Conservation (phyloP, 176 grass and related monocot genomes). For the Panicum miliaceum region DNA sequence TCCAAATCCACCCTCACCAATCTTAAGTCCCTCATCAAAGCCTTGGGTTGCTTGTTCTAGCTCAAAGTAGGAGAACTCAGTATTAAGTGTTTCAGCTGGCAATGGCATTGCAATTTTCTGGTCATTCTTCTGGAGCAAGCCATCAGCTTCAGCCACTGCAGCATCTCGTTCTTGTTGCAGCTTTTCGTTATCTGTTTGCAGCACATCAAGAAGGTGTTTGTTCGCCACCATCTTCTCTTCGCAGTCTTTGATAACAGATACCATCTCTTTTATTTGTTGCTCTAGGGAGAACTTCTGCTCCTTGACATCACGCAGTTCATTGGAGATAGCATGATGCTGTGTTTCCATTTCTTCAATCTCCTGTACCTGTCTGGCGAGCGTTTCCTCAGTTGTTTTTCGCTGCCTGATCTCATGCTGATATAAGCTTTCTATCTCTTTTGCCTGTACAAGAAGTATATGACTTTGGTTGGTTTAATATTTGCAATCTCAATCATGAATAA, state of each 20-base stretch:
- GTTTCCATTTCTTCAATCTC: constrained; percentile 49
- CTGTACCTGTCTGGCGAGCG: constrained; percentile 35
- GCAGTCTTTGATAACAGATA: constrained; percentile 36
- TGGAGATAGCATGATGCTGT: constrained; percentile 21
- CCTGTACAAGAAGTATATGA: constrained; percentile 42
- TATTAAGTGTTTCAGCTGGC: constrained; percentile 37
- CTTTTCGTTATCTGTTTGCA: constrained; percentile 45
- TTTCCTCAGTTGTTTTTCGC: constrained; percentile 48
- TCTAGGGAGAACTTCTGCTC: constrained; percentile 27
- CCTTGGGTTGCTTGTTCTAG: constrained; percentile 55
- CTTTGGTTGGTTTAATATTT: not conserved
- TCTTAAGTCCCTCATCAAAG: constrained; percentile 52
- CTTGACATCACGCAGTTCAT: constrained; percentile 7
- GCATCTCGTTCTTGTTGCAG: constrained; percentile 53
- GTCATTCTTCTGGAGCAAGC: constrained; percentile 36
- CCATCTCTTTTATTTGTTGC: constrained; percentile 43
- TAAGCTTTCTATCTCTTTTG: constrained; percentile 41
- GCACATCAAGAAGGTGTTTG: constrained; percentile 28
- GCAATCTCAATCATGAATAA: constrained; percentile 14
- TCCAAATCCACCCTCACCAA: constrained; percentile 63
- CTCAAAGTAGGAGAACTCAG: constrained; percentile 55
- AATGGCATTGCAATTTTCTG: not conserved
- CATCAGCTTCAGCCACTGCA: constrained; percentile 40
- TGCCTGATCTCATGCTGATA: constrained; percentile 59
- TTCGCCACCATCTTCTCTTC: constrained; percentile 45